Evolutionary conservation across 2,329 filamentous ascomycete genomes (phyloP).

Genomic region (Tolypocladium tundrense): DNA sequence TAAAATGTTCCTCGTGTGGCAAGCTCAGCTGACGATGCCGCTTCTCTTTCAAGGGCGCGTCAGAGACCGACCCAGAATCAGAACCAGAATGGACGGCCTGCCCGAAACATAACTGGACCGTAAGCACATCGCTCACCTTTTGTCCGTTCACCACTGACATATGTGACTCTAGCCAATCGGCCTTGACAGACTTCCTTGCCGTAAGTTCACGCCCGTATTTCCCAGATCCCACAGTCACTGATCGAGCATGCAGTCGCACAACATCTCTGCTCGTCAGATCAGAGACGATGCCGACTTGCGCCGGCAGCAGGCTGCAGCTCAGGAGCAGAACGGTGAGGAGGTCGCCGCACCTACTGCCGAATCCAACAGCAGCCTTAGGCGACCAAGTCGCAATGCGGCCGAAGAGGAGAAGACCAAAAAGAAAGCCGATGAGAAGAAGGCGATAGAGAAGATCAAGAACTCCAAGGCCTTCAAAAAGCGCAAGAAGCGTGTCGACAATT

Average conservation of each 20-base stretch:
- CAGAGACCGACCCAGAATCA: neutral
- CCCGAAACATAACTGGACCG: conserved; percentile 28
- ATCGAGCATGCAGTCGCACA: conserved; percentile 45
- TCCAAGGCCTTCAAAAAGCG: conserved; percentile 47
- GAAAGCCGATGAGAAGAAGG: conserved; percentile 38
- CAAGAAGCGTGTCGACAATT: conserved; percentile 27
- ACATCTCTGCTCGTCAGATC: conserved; percentile 55
- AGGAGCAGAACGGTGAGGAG: conserved; percentile 11
- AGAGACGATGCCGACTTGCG: conserved; percentile 37
- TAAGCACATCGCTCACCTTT: conserved; percentile 12
- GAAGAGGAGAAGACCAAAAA: conserved; percentile 20
- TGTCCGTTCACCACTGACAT: conserved; percentile 3
- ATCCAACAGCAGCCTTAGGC: conserved; percentile 16
- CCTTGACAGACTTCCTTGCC: conserved; percentile 43
- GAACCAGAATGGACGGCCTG: conserved; percentile 10
- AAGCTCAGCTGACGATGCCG: neutral
- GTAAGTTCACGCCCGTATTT: conserved; percentile 16
- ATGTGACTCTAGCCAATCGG: conserved; percentile 30
- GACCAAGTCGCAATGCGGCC: conserved; percentile 13
- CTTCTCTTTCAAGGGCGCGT: conserved; percentile 3
- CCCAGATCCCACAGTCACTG: conserved; percentile 4
- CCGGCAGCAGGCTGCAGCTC: conserved; percentile 26
- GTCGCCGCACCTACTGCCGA: conserved; percentile 8
- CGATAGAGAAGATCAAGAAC: conserved; percentile 52
- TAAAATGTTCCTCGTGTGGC: neutral